A percentile compares a stretch with the other conserved stretches of the same genome.
Conservation (phyloP, 2,329 filamentous ascomycete genomes). For the Massarina eburnea region DNA sequence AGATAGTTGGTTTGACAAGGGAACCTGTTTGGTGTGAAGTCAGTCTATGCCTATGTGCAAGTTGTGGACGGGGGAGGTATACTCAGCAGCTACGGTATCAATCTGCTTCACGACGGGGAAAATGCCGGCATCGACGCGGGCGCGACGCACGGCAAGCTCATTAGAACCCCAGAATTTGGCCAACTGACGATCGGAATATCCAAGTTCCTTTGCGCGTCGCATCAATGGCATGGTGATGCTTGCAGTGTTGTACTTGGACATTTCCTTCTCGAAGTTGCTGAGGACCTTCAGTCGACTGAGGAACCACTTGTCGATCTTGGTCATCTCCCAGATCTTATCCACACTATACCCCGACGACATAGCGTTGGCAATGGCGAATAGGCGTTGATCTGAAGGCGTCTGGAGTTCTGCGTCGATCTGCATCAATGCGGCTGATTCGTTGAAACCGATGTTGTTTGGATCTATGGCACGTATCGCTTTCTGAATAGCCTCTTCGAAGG, state of each 20-base stretch:
- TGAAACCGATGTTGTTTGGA: slow-evolving; percentile 93
- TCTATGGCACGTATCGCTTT: slow-evolving; percentile 97
- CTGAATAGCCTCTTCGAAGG: slow-evolving; percentile 97
- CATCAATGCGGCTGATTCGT: slow-evolving; percentile 82
- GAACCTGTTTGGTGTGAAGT: no score
- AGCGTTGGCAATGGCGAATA: slow-evolving; percentile 96
- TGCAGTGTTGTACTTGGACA: slow-evolving; percentile 70
- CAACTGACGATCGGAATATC: slow-evolving; percentile 91
- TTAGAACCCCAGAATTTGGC: slow-evolving; percentile 94
- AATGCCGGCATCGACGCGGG: slow-evolving; percentile 84
- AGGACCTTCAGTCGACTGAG: slow-evolving; percentile 86
- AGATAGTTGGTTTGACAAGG: slow-evolving; percentile 94
- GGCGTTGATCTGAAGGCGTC: slow-evolving; percentile 93
- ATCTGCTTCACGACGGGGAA: slow-evolving; percentile 95
- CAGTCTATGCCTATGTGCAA: no score
- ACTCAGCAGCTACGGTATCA: slow-evolving; percentile 94
- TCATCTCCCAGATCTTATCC: slow-evolving; percentile 97
- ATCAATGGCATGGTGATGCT: slow-evolving; percentile 66
- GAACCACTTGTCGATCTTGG: slow-evolving; percentile 99
- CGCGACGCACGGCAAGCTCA: slow-evolving; percentile 82
- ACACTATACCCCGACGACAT: slow-evolving; percentile 94
- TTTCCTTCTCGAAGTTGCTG: slow-evolving; percentile 81
- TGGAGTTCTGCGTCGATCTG: slow-evolving; percentile 94
- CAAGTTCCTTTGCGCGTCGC: slow-evolving; percentile 85
- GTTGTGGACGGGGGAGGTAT: no score